phyloP scores from a whole-genome alignment of 306 rosid genomes.

The Begonia masoniana region DNA sequence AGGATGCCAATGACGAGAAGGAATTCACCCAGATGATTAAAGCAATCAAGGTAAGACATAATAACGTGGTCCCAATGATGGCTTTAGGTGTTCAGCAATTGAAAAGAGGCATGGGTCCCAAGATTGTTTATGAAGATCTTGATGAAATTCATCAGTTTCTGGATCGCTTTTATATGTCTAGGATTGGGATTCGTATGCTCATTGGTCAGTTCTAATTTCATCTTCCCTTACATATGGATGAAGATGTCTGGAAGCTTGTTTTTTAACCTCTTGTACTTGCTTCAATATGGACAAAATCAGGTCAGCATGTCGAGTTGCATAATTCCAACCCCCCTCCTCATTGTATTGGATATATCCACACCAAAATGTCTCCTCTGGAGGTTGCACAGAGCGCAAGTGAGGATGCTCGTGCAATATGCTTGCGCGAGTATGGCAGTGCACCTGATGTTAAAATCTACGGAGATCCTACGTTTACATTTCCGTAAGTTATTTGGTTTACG shows the following conservation, averaged over 20 bases:
- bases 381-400: slow-evolving; percentile 67
- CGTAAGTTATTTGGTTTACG: slow-evolving; percentile 36
- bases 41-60: slow-evolving; percentile 94
- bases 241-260: slow-evolving; percentile 3
- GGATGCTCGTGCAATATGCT: slow-evolving; percentile 78
- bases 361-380: slow-evolving; percentile 80
- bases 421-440: slow-evolving; percentile 76
- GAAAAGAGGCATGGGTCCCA: slow-evolving; percentile 58
- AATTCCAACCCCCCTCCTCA: slow-evolving; percentile 79
- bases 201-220: slow-evolving; percentile 41
- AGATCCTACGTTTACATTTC: slow-evolving; percentile 78
- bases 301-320: slow-evolving; percentile 97
- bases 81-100: slow-evolving; percentile 93
- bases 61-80: slow-evolving; percentile 95
- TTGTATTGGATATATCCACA: slow-evolving; percentile 76
- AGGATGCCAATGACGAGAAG: slow-evolving; percentile 46
- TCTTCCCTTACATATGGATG: slow-evolving; percentile 6
- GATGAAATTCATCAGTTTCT: slow-evolving; percentile 81
- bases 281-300: slow-evolving; percentile 27
- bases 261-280: neutral
- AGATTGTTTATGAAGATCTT: slow-evolving; percentile 38
- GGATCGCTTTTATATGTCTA: slow-evolving; percentile 93
- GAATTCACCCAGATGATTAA: slow-evolving; percentile 78
- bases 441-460: slow-evolving; percentile 68
- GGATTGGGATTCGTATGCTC: slow-evolving; percentile 98